Conservation (phyloP, 2,329 filamentous ascomycete genomes). For the Xylariomycetidae sp. region DNA sequence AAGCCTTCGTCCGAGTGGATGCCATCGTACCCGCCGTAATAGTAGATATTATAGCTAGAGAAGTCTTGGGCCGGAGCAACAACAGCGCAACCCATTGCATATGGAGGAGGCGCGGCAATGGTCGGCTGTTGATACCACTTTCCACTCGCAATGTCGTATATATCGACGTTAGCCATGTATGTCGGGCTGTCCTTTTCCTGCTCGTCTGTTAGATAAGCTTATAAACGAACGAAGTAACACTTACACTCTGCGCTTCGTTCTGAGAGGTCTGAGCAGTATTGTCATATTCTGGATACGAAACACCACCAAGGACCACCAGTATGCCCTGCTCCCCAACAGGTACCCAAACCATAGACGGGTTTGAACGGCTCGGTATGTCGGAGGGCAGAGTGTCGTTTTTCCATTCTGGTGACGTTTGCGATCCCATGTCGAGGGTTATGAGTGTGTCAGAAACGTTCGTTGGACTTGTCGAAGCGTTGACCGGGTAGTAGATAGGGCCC, state of each 20-base stretch:
- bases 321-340: slow-evolving; percentile 73
- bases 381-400: slow-evolving; percentile 47
- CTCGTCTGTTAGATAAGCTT: slow-evolving; percentile 14
- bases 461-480: slow-evolving; percentile 32
- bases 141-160: slow-evolving; percentile 67
- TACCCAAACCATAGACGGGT: slow-evolving; percentile 65
- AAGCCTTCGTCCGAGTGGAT: slow-evolving; percentile 33
- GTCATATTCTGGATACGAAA: slow-evolving; percentile 51
- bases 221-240: slow-evolving; percentile 8
- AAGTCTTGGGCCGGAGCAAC: slow-evolving; percentile 64
- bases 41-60: slow-evolving; percentile 77
- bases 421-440: slow-evolving; percentile 54
- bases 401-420: slow-evolving; percentile 47
- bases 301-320: slow-evolving; percentile 71
- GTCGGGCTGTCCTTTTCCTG: slow-evolving; percentile 59
- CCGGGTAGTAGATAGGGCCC: slow-evolving; percentile 40
- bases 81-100: slow-evolving; percentile 66
- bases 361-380: slow-evolving; percentile 49
- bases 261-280: slow-evolving; percentile 19
- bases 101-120: slow-evolving; percentile 46
- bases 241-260: slow-evolving; percentile 34
- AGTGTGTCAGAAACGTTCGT: slow-evolving; percentile 48
- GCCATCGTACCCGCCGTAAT: slow-evolving; percentile 70
- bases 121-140: slow-evolving; percentile 67
- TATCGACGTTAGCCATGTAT: slow-evolving; percentile 66